Base-by-base conservation (phyloP, 345 rosid genomes). In the Eucalyptus pumila region DNA sequence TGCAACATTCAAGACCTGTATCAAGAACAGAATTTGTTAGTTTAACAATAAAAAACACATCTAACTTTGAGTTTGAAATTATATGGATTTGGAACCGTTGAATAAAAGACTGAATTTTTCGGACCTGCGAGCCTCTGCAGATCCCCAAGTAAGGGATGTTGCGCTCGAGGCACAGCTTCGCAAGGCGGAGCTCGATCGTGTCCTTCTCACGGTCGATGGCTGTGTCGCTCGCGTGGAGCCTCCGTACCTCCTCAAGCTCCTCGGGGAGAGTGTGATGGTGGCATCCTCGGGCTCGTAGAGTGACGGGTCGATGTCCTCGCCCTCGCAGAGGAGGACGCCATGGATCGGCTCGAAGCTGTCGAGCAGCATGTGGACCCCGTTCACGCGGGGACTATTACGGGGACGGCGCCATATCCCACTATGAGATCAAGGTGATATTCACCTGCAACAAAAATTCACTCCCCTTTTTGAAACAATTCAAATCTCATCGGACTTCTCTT, bases 391-490 rank as follows among this genome's bases (percentile, higher is more conserved):
- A 97, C 97, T 30, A 97, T 95, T 6, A 94, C 98, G 5, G 98
- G 99, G 4, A 96, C 98, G 24, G 99, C 99, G 14, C 98, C 98
- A 11, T 96, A 91, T 5, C 93, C 85, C 12, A 96, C 97, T 87
- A 97, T 93, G 48, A 97, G 98, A 94, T 96, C 98, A 54, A 97
- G 96, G 91, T 97, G 99, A 91, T 97, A 97, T 88, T 97, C 98
- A 34, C 99, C 99, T 97, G 96, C 47, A 90, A 67, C n/a, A 45
- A 72, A 34, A 47, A 42, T 26, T 13, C 62, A 52, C 40, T 40
- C 15, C 48, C 50, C 9, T 15, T 56, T 45, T 7, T 14, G 30
- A 17, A 3, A 48, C 48, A 21, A 30, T 21, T 19, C 32, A 34
- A 27, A 86, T 76, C 83, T 76, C 83, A 37, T 76, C 27, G 37